These are phyloP conservation scores for Lagerstroemia fauriei DNA, from an alignment of 441 rosid species.

Conservation along the genomic window DNA sequence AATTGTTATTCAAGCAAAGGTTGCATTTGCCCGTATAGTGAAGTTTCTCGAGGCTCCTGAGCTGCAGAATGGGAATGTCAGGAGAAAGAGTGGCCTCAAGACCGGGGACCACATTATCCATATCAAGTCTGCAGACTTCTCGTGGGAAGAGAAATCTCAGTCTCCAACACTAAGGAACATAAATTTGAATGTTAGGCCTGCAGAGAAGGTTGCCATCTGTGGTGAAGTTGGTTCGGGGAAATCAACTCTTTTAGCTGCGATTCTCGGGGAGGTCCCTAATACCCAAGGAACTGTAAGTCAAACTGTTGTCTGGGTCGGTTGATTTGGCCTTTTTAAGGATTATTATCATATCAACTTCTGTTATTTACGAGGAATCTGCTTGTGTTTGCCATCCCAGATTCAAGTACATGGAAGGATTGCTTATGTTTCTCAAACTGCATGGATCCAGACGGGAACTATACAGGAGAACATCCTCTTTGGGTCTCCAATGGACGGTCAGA, in stretches of 20 bases:
- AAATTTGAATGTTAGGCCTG: conserved; percentile 54
- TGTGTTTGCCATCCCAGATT: conserved; percentile 44
- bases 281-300: conserved; percentile 68
- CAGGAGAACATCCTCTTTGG: conserved; percentile 85
- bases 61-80: conserved; percentile 54
- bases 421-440: conserved; percentile 90
- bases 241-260: conserved; percentile 82
- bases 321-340: neutral
- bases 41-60: conserved; percentile 88
- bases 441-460: conserved; percentile 92
- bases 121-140: conserved; percentile 63
- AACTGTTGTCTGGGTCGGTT: conserved; percentile 1
- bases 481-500: conserved; percentile 56
- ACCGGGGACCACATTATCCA: conserved; percentile 39
- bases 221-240: conserved; percentile 99
- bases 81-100: conserved; percentile 41
- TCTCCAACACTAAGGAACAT: conserved; percentile 66
- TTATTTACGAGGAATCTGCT: neutral
- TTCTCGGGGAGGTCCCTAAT: conserved; percentile 84
- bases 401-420: conserved; percentile 76
- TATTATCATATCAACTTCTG: neutral
- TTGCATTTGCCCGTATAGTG: conserved; percentile 72
- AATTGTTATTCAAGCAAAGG: conserved; percentile 84
- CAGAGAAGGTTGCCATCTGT: conserved; percentile 83
- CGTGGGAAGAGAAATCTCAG: conserved; percentile 68